A percentile compares a stretch with the other conserved stretches of the same genome.
Evolutionary conservation across 306 rosid species (phyloP).

Genomic region (Prunus kanzakura): DNA sequence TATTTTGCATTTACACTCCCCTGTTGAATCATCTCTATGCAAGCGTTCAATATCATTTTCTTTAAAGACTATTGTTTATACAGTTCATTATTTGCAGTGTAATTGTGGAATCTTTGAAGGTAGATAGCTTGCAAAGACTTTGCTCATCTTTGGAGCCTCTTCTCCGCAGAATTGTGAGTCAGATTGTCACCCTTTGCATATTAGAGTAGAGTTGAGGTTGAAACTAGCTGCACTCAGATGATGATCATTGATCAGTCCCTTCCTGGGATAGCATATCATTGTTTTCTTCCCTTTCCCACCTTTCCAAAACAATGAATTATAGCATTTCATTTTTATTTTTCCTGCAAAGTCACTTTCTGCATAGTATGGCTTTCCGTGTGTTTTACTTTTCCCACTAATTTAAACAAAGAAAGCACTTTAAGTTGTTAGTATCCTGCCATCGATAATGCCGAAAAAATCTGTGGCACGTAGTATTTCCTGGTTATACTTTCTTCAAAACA

Average conservation of each 20-base stretch:
- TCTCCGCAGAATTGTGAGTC: conserved; percentile 85
- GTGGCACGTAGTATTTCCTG: background rate
- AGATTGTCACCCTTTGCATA: background rate
- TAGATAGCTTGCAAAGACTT: conserved; percentile 82
- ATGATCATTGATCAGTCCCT: conserved; percentile 5
- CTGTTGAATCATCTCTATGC: conserved; percentile 5
- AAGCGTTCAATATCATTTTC: conserved; percentile 9
- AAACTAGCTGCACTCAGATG: conserved; percentile 1
- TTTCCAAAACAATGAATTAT: background rate
- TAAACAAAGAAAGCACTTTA: too few relatives aligned
- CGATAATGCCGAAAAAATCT: background rate
- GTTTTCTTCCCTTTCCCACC: background rate
- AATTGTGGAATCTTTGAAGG: conserved; percentile 85
- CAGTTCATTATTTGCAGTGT: conserved; percentile 51
- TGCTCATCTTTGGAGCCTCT: conserved; percentile 82
- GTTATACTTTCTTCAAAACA: background rate
- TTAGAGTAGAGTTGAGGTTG: background rate
- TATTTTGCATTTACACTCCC: too few relatives aligned
- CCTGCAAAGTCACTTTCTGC: background rate
- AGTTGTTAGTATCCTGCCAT: background rate
- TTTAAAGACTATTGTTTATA: conserved; percentile 21
- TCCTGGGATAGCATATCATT: background rate
- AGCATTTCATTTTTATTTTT: background rate
- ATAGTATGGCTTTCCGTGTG: background rate
- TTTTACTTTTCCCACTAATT: background rate